Base-by-base conservation (phyloP, 768 basidiomycete species). In the Pleurotus ostreatus region DNA sequence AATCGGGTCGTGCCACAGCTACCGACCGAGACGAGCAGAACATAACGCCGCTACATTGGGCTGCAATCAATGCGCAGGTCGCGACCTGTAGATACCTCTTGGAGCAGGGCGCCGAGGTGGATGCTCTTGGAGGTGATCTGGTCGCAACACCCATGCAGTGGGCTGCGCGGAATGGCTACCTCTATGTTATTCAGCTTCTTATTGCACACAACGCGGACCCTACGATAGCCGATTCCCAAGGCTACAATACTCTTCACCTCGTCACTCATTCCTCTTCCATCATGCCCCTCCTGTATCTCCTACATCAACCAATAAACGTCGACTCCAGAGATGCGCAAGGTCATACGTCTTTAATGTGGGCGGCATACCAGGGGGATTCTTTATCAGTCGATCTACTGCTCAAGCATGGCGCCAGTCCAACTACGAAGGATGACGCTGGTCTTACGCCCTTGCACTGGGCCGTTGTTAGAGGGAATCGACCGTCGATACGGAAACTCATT, bases 261-360 rank as follows among this genome's bases (percentile, higher is more conserved):
- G 92, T 95, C 59, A 97, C 94, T 1, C 96, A 98, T 66, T 94
- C 92, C 0, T 92, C 89, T 2, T 88, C 86, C 8, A 91, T 98
- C 59, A 97, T 98, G 95, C 90, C 97, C 0, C 70, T 99, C 38
- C 75, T 98, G 38, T 95, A 93, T 65, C 77, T 97, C 22, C 79
- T 98, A 5, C 92, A 96, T 67, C 95, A 98, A 68, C 94, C 95
- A 2, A 82, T 99, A 60, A 87, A 85, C 43, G 88, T 98, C 57
- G 97, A 99, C 67, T 88, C 88, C 46, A 81, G 86, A 40, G 97
- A 99, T 69, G 77, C 86, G 1, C 89, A 92, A 64, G 97, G 97
- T 0, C 97, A 98, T 67, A 97, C 96, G 0, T 80, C 92, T 0
- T 78, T 98, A 49, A 97, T 98, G 92, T 99, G 97, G 97, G 97